phyloP scores from a whole-genome alignment of 805 yeast species.

The Millerago galiae region DNA sequence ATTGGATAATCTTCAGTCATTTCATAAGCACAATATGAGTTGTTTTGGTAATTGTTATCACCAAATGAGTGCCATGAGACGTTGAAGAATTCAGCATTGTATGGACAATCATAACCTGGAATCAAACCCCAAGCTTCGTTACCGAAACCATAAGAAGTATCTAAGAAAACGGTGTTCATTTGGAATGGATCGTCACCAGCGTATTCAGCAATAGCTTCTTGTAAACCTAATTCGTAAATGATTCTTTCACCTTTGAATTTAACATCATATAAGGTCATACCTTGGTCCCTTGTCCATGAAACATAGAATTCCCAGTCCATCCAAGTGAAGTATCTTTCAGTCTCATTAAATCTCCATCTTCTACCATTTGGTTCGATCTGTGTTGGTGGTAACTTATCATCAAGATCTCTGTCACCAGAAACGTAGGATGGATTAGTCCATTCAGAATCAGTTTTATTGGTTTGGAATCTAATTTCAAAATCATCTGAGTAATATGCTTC shows the following conservation, averaged over 20 bases:
- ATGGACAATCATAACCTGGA: conserved; percentile 26
- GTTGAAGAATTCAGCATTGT: conserved; percentile 24
- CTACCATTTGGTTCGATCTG: conserved; percentile 24
- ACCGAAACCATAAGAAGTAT: conserved; percentile 24
- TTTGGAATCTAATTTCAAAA: conserved; percentile 14
- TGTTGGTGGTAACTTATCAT: conserved; percentile 21
- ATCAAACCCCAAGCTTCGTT: conserved; percentile 25
- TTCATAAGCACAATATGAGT: conserved; percentile 24
- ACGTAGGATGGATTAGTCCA: conserved; percentile 11
- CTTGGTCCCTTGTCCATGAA: conserved; percentile 23
- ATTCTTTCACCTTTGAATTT: conserved; percentile 27
- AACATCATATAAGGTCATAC: conserved; percentile 21
- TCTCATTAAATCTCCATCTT: conserved; percentile 22
- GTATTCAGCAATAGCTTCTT: conserved; percentile 27
- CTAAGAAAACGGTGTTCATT: conserved; percentile 21
- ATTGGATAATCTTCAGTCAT: conserved; percentile 19
- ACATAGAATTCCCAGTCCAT: conserved; percentile 26
- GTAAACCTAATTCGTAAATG: conserved; percentile 22
- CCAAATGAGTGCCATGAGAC: conserved; percentile 23
- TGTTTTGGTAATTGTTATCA: conserved; percentile 19
- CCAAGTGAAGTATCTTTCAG: conserved; percentile 25
- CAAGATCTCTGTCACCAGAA: conserved; percentile 18
- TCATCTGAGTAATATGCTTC: conserved; percentile 19
- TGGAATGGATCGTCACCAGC: conserved; percentile 28
- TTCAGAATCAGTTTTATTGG: conserved; percentile 5